Evolutionary conservation across 306 rosid species (phyloP), one percentile per base, ranked within the genome.

Genomic region (Clitoria ternatea): DNA sequence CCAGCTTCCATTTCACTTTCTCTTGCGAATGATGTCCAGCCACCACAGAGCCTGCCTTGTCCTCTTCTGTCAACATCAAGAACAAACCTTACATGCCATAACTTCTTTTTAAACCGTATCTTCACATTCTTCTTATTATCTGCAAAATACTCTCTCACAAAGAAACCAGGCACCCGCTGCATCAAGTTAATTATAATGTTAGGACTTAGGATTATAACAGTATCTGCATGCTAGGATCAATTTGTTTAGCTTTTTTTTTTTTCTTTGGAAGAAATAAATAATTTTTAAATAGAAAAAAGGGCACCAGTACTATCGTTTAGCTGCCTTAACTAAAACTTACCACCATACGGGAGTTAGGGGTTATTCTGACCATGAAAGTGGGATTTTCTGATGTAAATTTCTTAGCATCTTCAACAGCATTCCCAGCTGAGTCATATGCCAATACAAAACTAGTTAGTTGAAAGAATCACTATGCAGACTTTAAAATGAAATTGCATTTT

Each of bases 301-400:
- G 32, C 32, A 29, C 32, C 2, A 2, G 3, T 29, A 11, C 7
- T 1, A 52, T 9, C 32, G 23, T 22, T 49, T 52, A n/a, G n/a
- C n/a, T n/a, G n/a, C n/a, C n/a, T 4, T 12, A 61, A 39, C 42
- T 43, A 23, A 63, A 40, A 8, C 75, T 56, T 26, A 70, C 75
- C 56, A 44, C 33, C 22, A 1, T 53, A 2, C 10, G 0, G 2
- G 0, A 0, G 0, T 3, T 14, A 24, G n/a, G 6, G 53, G 12
- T 26, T 11, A n/a, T n/a, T n/a, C n/a, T 5, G 13, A 42, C 0
- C 0, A 1, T 42, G 32, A 40, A 56, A 70, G 17, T 40, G 10
- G 66, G 66, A 42, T 70, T 26, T 11, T 24, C 4, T 6, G 75
- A 54, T 1, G 17, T 54, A 55, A 70, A 70, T 1, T 26, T 70